phyloP scores from a whole-genome alignment of 129 eudicot species.

The Helichrysum umbraculigerum region DNA sequence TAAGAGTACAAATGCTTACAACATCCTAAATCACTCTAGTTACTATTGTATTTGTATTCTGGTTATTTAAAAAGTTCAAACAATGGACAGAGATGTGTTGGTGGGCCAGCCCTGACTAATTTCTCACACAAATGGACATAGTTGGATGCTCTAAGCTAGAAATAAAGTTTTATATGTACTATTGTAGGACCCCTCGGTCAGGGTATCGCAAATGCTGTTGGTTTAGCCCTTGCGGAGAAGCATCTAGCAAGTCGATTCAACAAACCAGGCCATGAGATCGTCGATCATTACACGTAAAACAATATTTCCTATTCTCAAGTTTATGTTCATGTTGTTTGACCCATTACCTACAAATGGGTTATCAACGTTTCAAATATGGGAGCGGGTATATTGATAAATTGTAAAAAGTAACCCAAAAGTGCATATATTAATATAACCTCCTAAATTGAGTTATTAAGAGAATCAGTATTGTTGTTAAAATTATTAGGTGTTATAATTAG shows the following conservation, averaged over 20 bases:
- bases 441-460: no score
- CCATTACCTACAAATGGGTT: no score
- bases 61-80: neutral
- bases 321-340: neutral
- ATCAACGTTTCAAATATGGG: no score
- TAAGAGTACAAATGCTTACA: neutral
- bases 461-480: no score
- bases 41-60: neutral
- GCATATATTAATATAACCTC: no score
- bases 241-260: slow-evolving; percentile 58
- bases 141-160: neutral
- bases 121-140: no score
- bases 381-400: no score
- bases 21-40: neutral
- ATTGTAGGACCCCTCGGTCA: slow-evolving; percentile 68
- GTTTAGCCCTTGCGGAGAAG: slow-evolving; percentile 67
- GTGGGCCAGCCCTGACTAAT: neutral
- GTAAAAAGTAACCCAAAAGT: no score
- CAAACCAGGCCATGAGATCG: slow-evolving; percentile 58
- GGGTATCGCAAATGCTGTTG: slow-evolving; percentile 68
- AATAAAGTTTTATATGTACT: neutral
- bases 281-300: slow-evolving; percentile 63
- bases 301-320: neutral
- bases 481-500: no score
- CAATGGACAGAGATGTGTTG: neutral